phyloP scores from a whole-genome alignment of 257 asterid genomes.

The Solanum ossicruentum region DNA sequence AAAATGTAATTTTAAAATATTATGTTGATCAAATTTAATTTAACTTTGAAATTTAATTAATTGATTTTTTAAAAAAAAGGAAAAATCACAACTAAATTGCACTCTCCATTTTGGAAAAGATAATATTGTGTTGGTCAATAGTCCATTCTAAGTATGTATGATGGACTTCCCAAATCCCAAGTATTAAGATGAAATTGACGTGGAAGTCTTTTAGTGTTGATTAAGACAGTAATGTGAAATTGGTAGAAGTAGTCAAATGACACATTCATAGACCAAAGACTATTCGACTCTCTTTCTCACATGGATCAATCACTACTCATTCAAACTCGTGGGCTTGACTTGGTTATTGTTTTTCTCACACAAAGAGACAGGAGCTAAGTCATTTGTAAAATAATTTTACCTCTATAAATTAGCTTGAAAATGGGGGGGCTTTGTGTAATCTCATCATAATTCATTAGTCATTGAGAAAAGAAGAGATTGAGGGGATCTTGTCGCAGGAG shows the following conservation, averaged over 20 bases:
- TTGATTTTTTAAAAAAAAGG: background rate
- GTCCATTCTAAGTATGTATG: too few species aligned
- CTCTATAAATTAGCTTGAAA: background rate
- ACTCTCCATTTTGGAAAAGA: background rate
- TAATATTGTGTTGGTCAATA: background rate
- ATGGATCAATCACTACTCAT: background rate
- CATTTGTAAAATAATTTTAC: background rate
- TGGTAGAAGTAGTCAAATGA: background rate
- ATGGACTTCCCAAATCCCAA: background rate
- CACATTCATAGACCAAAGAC: background rate
- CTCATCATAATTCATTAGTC: background rate
- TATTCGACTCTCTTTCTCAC: background rate
- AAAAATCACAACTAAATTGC: background rate
- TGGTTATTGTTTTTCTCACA: background rate
- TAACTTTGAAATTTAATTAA: background rate
- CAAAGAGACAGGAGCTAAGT: background rate
- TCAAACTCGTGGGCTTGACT: background rate
- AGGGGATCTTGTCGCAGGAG: constrained; percentile 22
- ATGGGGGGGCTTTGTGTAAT: background rate
- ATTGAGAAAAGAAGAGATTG: background rate
- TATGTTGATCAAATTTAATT: background rate
- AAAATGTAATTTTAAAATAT: background rate
- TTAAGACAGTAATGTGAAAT: background rate
- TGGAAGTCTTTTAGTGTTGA: background rate
- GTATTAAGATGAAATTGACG: background rate